Base-by-base conservation (phyloP, 306 rosid genomes). In the Vigna trinervia region DNA sequence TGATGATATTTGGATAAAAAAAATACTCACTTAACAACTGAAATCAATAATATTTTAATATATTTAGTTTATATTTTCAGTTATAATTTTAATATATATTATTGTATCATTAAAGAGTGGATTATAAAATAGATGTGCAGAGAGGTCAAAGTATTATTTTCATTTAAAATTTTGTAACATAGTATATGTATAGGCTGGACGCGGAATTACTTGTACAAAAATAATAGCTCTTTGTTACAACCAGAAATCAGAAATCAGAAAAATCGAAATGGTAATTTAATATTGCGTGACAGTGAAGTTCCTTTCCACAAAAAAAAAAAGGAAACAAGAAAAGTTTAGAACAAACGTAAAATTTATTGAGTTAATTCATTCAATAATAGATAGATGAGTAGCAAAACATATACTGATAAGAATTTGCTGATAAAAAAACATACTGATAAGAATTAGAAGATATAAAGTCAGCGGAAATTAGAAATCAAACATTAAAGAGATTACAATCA, bases 181-280 rank as follows among this genome's bases (percentile, higher is more conserved):
- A 20, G 5, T 65, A 15, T 73, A 64, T 8, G 23, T 22, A 59
- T 30, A 60, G 38, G 17, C 20, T 60, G 20, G n/a, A 12, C 26
- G 15, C 46, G 36, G 32, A 76, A 52, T 38, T 64, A 15, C 23
- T 28, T 32, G 5, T 53, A 52, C 62, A 73, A 51, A 28, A 60
- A 23, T 57, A 38, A 59, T 20, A 32, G 23, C 4, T 13, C 71
- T 34, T 62, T 66, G 39, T 57, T 57, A 15, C 67, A 3, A 53
- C 54, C 82, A 46, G 60, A 48, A 38, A 75, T 63, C 56, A 73
- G 14, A 69, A 79, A 52, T 13, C 9, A 2, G 71, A 36, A 74
- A 72, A 77, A 58, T 45, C 8, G 32, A 71, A 17, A 74, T 26
- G 78, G 48, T 46, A 66, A 65, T 60, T 71, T 43, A 51, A 39